Conservation (phyloP, 108 stramenopile genomes). For the Nannochloropsis gaditana region DNA sequence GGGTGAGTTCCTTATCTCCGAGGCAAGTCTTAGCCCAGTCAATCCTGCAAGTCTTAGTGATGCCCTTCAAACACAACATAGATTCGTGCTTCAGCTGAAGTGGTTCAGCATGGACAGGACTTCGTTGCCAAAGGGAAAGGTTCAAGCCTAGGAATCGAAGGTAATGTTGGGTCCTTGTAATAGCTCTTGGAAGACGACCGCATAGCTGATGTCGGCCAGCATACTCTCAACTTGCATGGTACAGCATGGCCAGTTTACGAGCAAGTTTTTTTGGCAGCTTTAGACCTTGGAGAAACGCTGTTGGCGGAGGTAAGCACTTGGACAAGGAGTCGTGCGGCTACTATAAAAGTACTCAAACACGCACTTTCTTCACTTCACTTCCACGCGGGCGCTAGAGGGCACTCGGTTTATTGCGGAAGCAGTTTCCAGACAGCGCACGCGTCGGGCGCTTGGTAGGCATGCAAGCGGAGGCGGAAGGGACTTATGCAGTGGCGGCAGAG, state of each 20-base stretch:
- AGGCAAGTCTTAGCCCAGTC: no score
- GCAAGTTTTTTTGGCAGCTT: neutral
- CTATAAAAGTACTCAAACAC: neutral
- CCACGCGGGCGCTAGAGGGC: neutral
- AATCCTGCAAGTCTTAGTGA: no score
- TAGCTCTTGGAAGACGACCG: neutral
- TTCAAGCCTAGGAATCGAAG: neutral
- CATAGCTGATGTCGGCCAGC: neutral
- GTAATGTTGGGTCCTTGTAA: neutral
- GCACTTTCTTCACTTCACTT: neutral
- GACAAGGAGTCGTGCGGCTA: no score
- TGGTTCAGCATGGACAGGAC: neutral
- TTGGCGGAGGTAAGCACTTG: neutral
- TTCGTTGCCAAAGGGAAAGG: neutral
- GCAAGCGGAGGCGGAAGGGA: conserved; percentile 33
- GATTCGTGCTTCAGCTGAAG: conserved; percentile 12
- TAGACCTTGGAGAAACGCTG: conserved; percentile 2
- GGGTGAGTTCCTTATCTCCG: neutral
- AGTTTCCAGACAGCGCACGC: conserved; percentile 42
- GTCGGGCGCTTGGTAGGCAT: conserved; percentile 41
- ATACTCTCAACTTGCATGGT: neutral
- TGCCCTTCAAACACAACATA: neutral
- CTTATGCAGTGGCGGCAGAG: conserved; percentile 13
- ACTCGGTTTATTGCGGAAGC: neutral
- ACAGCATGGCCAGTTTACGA: neutral